These are phyloP conservation scores for Tolypocladium cylindrosporum DNA, from an alignment of 2,329 filamentous ascomycete genomes.

Conservation along the genomic window DNA sequence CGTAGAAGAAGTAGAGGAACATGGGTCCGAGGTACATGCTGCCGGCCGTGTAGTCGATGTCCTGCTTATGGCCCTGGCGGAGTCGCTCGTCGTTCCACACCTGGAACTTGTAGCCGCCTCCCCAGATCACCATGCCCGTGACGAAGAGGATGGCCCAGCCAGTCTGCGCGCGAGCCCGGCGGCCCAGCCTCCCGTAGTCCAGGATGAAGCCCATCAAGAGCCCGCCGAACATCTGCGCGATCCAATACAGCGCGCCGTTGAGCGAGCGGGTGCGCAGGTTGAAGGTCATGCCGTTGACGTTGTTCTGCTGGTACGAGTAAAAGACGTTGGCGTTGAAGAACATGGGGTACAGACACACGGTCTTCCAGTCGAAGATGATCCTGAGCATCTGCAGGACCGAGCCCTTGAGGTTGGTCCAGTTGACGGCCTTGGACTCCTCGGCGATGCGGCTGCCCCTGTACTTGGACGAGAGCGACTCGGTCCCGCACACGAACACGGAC, in stretches of 20 bases:
- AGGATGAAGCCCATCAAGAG: conserved; percentile 34
- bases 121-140: conserved; percentile 44
- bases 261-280: conserved; percentile 43
- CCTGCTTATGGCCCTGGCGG: conserved; percentile 28
- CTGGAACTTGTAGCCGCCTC: conserved; percentile 55
- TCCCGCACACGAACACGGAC: conserved; percentile 37
- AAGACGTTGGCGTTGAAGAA: conserved; percentile 46
- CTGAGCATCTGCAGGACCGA: conserved; percentile 26
- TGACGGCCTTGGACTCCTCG: conserved; percentile 27
- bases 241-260: conserved; percentile 43
- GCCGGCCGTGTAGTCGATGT: conserved; percentile 36
- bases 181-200: conserved; percentile 30
- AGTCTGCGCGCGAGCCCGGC: conserved; percentile 32
- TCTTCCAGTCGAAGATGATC: conserved; percentile 22
- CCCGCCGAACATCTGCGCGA: conserved; percentile 42
- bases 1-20: conserved; percentile 62
- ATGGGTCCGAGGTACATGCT: conserved; percentile 49
- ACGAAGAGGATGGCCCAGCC: conserved; percentile 36
- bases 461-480: conserved; percentile 28
- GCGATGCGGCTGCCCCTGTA: conserved; percentile 17
- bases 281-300: conserved; percentile 43
- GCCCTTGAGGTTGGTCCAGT: conserved; percentile 22
- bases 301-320: conserved; percentile 46
- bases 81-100: conserved; percentile 36
- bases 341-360: conserved; percentile 37